Base-by-base conservation (phyloP, 257 asterid genomes). In the Petunia secreta region DNA sequence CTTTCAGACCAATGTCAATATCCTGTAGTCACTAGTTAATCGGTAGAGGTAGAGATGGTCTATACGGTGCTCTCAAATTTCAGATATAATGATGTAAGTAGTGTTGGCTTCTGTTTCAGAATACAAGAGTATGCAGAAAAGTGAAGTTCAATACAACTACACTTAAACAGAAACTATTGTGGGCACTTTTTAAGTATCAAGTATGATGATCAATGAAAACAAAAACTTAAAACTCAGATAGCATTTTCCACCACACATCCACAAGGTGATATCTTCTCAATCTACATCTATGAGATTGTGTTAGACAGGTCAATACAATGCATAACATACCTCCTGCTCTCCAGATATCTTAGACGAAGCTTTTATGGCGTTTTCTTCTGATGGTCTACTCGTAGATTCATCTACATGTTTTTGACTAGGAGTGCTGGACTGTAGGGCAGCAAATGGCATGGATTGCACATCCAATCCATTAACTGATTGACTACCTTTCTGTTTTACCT, bases 261-360 rank as follows among this genome's bases (percentile, higher is more conserved):
- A 73, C 46, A 73, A 36, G 37, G 55, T 50, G 36, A 50, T 36
- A 13, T 13, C 36, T 34, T 11, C 78, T 50, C 36, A 50, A 73
- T 50, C 38, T 34, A 50, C 44, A 71, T 48, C 41, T 48, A 71
- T 48, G 37, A 48, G 44, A 36, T 48, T 73, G 34, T 50, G 38
- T 73, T 48, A 34, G 46, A 7, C 38, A 36, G 46, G 46, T 55
- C 14, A 80, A 48, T 48, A 34, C 63, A 5, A 46, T 36, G 50
- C 46, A 34, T 73, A 80, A 71, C 76, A 63, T 92, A 96, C 99
- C 99, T 96, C 99, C 71, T 87, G 82, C 84, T 94, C 98, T 84
- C 84, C 59, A 77, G 90, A 81, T 53, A 86, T 63, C 90, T 92
- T 95, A 36, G 88, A 43, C 41, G 85, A 63, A 77, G 81, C 85